Evolutionary conservation across 140 eudicot genomes (phyloP).

Genomic region (Anethum foeniculum): DNA sequence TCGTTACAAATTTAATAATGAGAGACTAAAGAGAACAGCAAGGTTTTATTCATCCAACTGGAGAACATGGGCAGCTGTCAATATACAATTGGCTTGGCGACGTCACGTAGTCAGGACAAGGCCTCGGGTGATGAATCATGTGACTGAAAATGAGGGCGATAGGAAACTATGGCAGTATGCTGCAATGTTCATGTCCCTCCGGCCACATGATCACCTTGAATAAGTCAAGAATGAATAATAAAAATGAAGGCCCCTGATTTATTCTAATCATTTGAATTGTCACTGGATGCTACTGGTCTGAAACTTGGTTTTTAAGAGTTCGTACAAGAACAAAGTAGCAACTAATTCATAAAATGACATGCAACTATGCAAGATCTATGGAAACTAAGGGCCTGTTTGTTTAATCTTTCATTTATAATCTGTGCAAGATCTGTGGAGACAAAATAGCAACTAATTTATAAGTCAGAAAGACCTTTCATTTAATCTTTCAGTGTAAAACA

Average conservation of each 20-base stretch:
- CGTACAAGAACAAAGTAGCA: not conserved
- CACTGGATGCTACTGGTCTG: not conserved
- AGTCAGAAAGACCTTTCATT: too few relatives aligned
- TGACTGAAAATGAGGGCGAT: constrained; percentile 15
- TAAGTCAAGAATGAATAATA: not conserved
- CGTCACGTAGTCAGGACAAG: constrained; percentile 37
- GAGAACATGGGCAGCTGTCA: constrained; percentile 67
- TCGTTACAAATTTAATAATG: constrained; percentile 53
- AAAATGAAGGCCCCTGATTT: not conserved
- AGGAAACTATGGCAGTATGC: constrained; percentile 40
- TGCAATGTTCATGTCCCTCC: constrained; percentile 31
- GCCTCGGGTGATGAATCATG: constrained; percentile 10
- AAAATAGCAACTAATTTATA: too few relatives aligned
- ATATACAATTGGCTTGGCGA: constrained; percentile 50
- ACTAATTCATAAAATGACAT: not conserved
- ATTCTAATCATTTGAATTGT: not conserved
- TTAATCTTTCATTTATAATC: too few relatives aligned
- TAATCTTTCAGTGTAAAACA: too few relatives aligned
- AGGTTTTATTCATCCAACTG: constrained; percentile 51
- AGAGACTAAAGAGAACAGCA: constrained; percentile 41
- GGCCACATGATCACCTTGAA: constrained; percentile 44
- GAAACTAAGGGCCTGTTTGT: too few relatives aligned
- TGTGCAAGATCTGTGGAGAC: too few relatives aligned
- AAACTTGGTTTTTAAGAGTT: not conserved
- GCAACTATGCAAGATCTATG: not conserved